phyloP scores from a whole-genome alignment of 352 stramenopile species.

The Phytopythium ostracodes region DNA sequence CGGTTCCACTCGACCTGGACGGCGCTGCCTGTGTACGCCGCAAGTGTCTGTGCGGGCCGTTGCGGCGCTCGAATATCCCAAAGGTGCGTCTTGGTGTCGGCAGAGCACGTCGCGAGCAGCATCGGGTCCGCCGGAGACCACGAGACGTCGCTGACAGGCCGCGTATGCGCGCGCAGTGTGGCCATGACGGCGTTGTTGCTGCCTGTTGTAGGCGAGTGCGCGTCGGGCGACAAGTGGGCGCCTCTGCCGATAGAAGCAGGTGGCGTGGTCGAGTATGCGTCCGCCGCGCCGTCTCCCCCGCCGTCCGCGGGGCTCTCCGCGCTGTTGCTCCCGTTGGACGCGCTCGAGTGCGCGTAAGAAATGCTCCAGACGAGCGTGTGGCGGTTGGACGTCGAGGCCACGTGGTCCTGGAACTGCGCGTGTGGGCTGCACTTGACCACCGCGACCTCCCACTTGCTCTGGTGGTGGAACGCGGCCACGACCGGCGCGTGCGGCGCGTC shows the following conservation, averaged over 20 bases:
- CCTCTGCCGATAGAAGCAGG: conserved; percentile 12
- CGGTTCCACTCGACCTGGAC: conserved; percentile 78
- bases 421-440: conserved; percentile 82
- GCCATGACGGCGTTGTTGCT: conserved; percentile 35
- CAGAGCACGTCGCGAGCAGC: conserved; percentile 73
- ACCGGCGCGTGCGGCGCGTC: conserved; percentile 52
- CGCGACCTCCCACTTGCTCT: conserved; percentile 77
- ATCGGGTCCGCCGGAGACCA: conserved; percentile 73
- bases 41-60: conserved; percentile 64
- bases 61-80: conserved; percentile 80
- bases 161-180: conserved; percentile 69
- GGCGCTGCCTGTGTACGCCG: conserved; percentile 62
- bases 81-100: conserved; percentile 73
- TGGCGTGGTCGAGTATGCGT: conserved; percentile 24
- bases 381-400: conserved; percentile 77
- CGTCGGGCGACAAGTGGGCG: background rate
- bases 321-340: conserved; percentile 10
- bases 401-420: conserved; percentile 51
- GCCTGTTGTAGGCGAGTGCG: background rate
- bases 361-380: conserved; percentile 85
- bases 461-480: conserved; percentile 59
- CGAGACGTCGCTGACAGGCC: conserved; percentile 68
- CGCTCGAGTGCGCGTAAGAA: conserved; percentile 13
- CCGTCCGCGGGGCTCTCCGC: background rate
- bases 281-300: background rate